Base-by-base conservation (phyloP, 1,284 basidiomycete genomes). In the Boletus austroedulis region DNA sequence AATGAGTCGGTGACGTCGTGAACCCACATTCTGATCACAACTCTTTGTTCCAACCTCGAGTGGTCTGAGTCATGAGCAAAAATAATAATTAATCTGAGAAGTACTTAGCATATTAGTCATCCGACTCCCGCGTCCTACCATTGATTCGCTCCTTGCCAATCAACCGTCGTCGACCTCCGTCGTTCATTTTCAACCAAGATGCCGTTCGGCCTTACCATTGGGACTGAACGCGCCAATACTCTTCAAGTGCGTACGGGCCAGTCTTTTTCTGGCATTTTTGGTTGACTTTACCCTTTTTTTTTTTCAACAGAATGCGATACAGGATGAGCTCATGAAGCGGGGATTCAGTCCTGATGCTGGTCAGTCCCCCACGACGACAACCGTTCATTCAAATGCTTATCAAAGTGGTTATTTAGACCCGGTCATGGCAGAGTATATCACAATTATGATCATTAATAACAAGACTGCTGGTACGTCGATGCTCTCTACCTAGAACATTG, bases 391-490 rank as follows among this genome's bases (percentile, higher is more conserved):
- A 3, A 56, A 47, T 2, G 31, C 57, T 66, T 24, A 68, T 45
- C 9, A 8, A 26, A 19, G 31, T 11, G 14, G 50, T 58, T 49
- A 60, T 55, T 9, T 60, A 89, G 91, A 94, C 73, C 82, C 84
- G n/a, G 89, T 92, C 63, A 93, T 93, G 91, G 89, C 90, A 8
- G 92, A 94, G 72, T 94, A 92, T 68, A 92, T 93, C 61, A 90
- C 90, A 24, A 94, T 94, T 62, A 93, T 94, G 92, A 83, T 94
- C 50, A 92, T 93, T 61, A 94, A 94, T 72, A 90, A 91, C 75
- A 94, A 94, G 78, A 88, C 88, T 57, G 74, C 85, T 64, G 84
- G 90, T 90, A 63, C 40, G 86, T 76, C 45, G 21, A 41, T 21
- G 26, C 36, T 47, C 24, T 34, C n/a, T 28, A 4, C 49, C 36